These are phyloP conservation scores for Luffa acutangula DNA, from an alignment of 306 rosid genomes.

Conservation along the genomic window DNA sequence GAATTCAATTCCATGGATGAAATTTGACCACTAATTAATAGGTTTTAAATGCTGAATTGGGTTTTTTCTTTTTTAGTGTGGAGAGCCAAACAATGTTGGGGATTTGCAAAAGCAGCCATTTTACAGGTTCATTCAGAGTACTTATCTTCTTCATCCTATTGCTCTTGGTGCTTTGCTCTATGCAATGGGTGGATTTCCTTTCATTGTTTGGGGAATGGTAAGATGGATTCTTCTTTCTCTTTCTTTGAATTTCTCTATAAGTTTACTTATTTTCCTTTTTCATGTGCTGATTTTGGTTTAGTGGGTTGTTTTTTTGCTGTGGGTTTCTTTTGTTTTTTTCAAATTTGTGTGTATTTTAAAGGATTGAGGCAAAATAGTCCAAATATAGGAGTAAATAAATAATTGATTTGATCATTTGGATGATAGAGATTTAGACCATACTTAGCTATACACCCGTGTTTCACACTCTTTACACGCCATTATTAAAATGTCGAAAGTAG, in stretches of 20 bases:
- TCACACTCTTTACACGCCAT: too few species aligned
- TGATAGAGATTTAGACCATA: background rate
- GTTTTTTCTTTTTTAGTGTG: constrained; percentile 34
- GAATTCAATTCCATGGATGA: background rate
- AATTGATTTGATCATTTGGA: background rate
- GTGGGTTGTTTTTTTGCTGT: background rate
- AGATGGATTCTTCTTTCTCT: background rate
- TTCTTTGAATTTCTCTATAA: background rate
- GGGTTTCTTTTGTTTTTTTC: background rate
- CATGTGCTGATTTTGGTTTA: background rate
- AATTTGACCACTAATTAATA: background rate
- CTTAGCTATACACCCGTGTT: too few species aligned
- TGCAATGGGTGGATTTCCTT: constrained; percentile 72
- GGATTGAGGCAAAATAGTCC: background rate
- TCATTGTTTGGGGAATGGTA: constrained; percentile 96
- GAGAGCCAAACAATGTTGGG: constrained; percentile 54
- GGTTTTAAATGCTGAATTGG: background rate
- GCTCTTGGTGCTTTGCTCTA: constrained; percentile 61
- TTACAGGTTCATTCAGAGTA: constrained; percentile 48
- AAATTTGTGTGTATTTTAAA: background rate
- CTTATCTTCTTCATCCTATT: constrained; percentile 64
- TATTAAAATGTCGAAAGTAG: too few species aligned
- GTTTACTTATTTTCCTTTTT: background rate
- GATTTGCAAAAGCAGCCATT: constrained; percentile 74
- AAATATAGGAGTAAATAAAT: background rate